Evolutionary conservation across 352 stramenopile genomes (phyloP), one percentile per base, ranked within the genome.

Genomic region (Phytophthora pluvialis): DNA sequence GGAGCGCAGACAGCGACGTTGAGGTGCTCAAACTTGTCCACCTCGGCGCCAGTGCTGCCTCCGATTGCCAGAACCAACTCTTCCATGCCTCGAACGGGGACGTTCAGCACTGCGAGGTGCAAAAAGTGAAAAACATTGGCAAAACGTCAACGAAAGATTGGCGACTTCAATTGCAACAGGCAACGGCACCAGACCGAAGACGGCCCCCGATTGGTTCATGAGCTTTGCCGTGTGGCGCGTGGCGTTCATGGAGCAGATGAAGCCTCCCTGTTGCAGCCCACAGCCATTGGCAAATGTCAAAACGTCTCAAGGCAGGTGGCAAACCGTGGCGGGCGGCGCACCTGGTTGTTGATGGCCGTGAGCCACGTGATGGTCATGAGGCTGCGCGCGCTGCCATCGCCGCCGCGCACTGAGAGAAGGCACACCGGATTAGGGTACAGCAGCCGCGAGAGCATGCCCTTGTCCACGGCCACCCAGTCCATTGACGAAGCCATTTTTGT

Each of bases 301-400:
- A 32, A 25, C 15, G 21, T 45, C 9, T 58, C 36, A 45, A 16
- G 31, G 28, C 31, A 55, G 13, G 44, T 54, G 45, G 33, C 44
- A 53, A 64, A 58, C 15, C 15, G 28, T 38, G 26, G 32, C 13
- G 16, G 28, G 1, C 28, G 13, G 11, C 33, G 10, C 7, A 91
- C 85, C 67, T 93, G 75, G 72, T 96, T 96, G 77, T 94, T 94
- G 56, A 94, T 88, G 16, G 83, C 72, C n/a, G 88, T 94, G 45
- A 94, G 77, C 88, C 88, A 96, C 21, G 86, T 93, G 60, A 96
- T 89, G 25, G 86, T 89, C 88, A 96, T 96, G 65, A 93, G 75
- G 26, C 64, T 89, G 44, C 65, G 72, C 21, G 39, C 8, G 13
- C 15, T 38, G 12, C 60, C 67, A 45, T 77, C 62, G 3, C 33